Conservation (phyloP, 768 basidiomycete genomes). For the Kwoniella shandongensis region DNA sequence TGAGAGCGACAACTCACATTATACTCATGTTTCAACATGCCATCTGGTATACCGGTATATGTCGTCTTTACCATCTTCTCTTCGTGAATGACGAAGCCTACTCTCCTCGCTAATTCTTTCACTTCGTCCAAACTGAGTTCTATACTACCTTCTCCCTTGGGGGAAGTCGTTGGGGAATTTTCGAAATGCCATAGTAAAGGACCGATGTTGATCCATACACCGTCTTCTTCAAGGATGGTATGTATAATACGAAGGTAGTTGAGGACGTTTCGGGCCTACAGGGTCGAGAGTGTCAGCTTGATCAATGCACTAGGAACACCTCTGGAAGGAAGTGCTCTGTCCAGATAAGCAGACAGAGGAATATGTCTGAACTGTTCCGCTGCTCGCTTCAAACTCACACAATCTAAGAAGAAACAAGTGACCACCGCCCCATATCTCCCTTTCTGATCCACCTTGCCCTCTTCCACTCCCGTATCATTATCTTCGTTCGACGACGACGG, state of each 20-base stretch:
- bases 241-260: slow-evolving; percentile 87
- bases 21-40: slow-evolving; percentile 83
- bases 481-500: slow-evolving; percentile 39
- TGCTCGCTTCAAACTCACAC: too few species aligned
- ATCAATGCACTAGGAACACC: too few species aligned
- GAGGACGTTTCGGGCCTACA: slow-evolving; percentile 83
- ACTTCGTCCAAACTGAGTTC: slow-evolving; percentile 90
- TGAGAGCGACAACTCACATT: slow-evolving; percentile 53
- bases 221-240: slow-evolving; percentile 75
- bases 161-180: slow-evolving; percentile 63
- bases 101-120: slow-evolving; percentile 66
- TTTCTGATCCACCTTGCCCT: slow-evolving; percentile 62
- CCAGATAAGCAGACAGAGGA: too few species aligned
- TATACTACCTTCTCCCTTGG: slow-evolving; percentile 69
- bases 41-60: slow-evolving; percentile 77
- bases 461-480: slow-evolving; percentile 16
- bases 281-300: neutral
- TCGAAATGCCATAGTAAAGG: slow-evolving; percentile 98
- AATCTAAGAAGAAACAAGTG: slow-evolving; percentile 97
- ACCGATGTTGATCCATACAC: slow-evolving; percentile 90
- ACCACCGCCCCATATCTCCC: slow-evolving; percentile 85
- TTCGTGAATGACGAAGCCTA: slow-evolving; percentile 86
- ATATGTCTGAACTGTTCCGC: too few species aligned
- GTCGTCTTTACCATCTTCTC: slow-evolving; percentile 77
- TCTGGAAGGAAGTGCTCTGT: too few species aligned